Conservation (phyloP, 192 early-diverging fungal species). For the Coemansia sp. region DNA sequence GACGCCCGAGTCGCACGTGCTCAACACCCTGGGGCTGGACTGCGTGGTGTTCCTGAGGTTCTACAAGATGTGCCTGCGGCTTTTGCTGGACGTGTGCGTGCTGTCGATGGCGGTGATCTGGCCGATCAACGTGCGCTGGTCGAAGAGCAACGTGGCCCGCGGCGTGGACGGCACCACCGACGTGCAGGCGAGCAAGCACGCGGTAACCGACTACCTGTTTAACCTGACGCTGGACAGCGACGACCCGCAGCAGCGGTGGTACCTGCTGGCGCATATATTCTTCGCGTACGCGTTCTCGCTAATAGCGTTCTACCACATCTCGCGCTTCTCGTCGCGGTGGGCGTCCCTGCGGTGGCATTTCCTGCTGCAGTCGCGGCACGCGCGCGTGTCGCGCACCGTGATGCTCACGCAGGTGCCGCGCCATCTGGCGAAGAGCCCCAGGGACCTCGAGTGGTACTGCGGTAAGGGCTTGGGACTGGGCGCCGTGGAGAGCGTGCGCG, state of each 20-base stretch:
- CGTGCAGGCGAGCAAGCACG: slow-evolving; percentile 17
- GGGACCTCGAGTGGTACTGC: slow-evolving; percentile 66
- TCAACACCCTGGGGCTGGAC: slow-evolving; percentile 53
- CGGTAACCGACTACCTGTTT: slow-evolving; percentile 50
- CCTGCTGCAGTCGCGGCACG: slow-evolving; percentile 47
- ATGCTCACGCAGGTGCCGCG: slow-evolving; percentile 68
- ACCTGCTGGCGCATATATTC: slow-evolving; percentile 47
- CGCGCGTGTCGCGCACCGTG: slow-evolving; percentile 59
- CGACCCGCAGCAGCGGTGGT: slow-evolving; percentile 39
- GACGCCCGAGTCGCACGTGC: slow-evolving; percentile 51
- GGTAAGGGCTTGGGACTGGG: slow-evolving; percentile 58
- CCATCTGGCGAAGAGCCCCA: slow-evolving; percentile 48
- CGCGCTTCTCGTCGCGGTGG: slow-evolving; percentile 50
- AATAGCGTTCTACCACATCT: slow-evolving; percentile 51
- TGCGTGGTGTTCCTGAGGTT: slow-evolving; percentile 53
- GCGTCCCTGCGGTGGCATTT: slow-evolving; percentile 55
- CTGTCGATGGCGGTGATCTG: slow-evolving; percentile 43
- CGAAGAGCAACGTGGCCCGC: slow-evolving; percentile 26
- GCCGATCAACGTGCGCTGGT: slow-evolving; percentile 51
- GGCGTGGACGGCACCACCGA: not conserved
- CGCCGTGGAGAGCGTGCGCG: slow-evolving; percentile 62
- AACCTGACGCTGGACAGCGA: slow-evolving; percentile 40
- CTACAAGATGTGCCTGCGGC: slow-evolving; percentile 51
- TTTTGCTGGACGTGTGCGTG: slow-evolving; percentile 41
- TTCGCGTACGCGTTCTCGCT: slow-evolving; percentile 51